phyloP scores from a whole-genome alignment of 345 rosid species.

The Melastoma malabathricum region DNA sequence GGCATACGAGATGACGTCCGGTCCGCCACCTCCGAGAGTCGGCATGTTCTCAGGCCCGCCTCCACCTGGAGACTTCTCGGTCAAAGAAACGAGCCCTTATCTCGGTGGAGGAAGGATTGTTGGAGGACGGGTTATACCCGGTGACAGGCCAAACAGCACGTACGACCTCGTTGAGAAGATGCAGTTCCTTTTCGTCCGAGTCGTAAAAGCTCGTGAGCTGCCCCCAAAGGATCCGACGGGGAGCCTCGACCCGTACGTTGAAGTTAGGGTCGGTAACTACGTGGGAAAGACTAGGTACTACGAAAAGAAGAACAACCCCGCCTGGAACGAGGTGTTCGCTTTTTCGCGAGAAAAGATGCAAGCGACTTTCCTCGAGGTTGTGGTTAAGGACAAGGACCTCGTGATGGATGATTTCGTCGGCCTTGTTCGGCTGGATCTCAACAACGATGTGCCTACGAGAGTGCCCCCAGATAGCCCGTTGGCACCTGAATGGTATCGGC shows the following conservation, averaged over 20 bases:
- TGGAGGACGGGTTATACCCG: conserved; percentile 70
- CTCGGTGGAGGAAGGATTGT: conserved; percentile 68
- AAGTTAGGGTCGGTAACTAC: conserved; percentile 83
- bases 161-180: conserved; percentile 93
- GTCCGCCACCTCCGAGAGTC: conserved; percentile 29
- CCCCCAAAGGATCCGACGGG: conserved; percentile 64
- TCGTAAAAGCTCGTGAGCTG: conserved; percentile 79
- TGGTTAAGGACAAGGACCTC: conserved; percentile 63
- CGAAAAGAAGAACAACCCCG: conserved; percentile 64
- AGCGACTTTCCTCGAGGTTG: conserved; percentile 52
- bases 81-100: conserved; percentile 78
- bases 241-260: conserved; percentile 70
- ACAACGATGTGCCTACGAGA: conserved; percentile 53
- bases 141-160: conserved; percentile 34
- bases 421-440: conserved; percentile 40
- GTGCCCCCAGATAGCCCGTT: conserved; percentile 82
- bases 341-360: conserved; percentile 60
- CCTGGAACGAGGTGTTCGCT: conserved; percentile 90
- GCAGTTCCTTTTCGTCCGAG: conserved; percentile 69
- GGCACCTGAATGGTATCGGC: conserved; percentile 87
- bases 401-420: conserved; percentile 76
- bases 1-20: conserved; percentile 36
- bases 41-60: conserved; percentile 28
- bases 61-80: conserved; percentile 39
- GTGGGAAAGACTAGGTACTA: conserved; percentile 56